These are phyloP conservation scores for Tarenaya hassleriana DNA, from an alignment of 345 rosid species.

Conservation along the genomic window DNA sequence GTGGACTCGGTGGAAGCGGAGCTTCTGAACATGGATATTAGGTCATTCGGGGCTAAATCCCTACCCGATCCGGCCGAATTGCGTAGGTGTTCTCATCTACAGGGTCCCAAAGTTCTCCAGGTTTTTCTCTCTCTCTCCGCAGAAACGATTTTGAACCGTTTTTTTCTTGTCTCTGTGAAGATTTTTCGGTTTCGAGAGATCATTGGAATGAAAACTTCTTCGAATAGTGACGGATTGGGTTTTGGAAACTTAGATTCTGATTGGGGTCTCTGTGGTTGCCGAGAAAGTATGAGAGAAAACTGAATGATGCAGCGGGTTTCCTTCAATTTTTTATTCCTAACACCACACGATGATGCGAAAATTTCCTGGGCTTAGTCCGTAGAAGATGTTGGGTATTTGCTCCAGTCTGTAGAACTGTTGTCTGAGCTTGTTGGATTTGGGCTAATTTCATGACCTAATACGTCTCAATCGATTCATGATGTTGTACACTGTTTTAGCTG, in stretches of 20 bases:
- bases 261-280: not conserved
- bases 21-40: slow-evolving; percentile 70
- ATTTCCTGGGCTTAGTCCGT: not conserved
- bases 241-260: too few relatives aligned
- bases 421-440: not conserved
- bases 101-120: slow-evolving; percentile 82
- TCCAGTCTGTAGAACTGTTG: not conserved
- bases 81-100: slow-evolving; percentile 50
- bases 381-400: not conserved
- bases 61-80: slow-evolving; percentile 42
- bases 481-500: too few relatives aligned
- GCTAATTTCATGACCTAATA: not conserved
- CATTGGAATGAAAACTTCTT: too few relatives aligned
- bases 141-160: too few relatives aligned
- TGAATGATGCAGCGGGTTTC: too few relatives aligned
- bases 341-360: too few relatives aligned
- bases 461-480: too few relatives aligned
- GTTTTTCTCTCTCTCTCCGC: slow-evolving; percentile 21
- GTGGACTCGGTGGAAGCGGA: slow-evolving; percentile 61
- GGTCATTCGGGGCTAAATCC: slow-evolving; percentile 55
- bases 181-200: too few relatives aligned
- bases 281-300: too few relatives aligned
- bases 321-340: too few relatives aligned
- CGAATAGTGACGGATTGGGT: too few relatives aligned
- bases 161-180: not conserved